These are phyloP conservation scores for Hypomontagnella submonticulosa DNA, from an alignment of 495 filamentous ascomycete genomes.

Conservation along the genomic window DNA sequence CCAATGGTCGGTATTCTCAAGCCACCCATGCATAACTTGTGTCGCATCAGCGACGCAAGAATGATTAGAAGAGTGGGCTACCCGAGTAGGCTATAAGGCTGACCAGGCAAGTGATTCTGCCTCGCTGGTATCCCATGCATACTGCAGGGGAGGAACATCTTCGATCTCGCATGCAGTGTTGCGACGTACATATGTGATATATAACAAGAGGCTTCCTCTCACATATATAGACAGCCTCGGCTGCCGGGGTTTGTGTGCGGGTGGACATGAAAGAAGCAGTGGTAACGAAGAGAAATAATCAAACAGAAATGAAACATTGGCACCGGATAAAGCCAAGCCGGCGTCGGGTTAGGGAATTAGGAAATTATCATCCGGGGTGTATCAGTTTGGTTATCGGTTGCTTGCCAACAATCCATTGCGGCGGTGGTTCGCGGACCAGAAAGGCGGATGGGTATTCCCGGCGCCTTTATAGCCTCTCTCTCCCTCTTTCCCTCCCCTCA, in stretches of 20 bases:
- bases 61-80: slow-evolving; percentile 20
- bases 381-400: slow-evolving; percentile 12
- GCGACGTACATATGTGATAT: slow-evolving; percentile 13
- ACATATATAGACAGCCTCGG: neutral
- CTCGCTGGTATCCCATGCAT: slow-evolving; percentile 33
- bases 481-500: slow-evolving; percentile 6
- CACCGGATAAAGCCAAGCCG: neutral
- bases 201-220: neutral
- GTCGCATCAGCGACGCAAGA: slow-evolving; percentile 34
- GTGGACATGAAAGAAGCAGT: slow-evolving; percentile 4
- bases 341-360: slow-evolving; percentile 17
- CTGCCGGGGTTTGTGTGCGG: neutral
- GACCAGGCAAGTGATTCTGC: slow-evolving; percentile 30
- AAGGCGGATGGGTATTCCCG: slow-evolving; percentile 21
- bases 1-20: slow-evolving; percentile 7
- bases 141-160: slow-evolving; percentile 26
- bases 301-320: slow-evolving; percentile 14
- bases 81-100: slow-evolving; percentile 28
- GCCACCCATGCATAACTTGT: slow-evolving; percentile 23
- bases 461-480: slow-evolving; percentile 14
- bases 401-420: slow-evolving; percentile 7
- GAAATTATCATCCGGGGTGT: neutral
- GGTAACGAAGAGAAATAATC: slow-evolving; percentile 11
- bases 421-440: slow-evolving; percentile 36
- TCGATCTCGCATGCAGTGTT: slow-evolving; percentile 23